Evolutionary conservation across 2,329 filamentous ascomycete genomes (phyloP).

Genomic region (Monilinia vaccinii-corymbosi): DNA sequence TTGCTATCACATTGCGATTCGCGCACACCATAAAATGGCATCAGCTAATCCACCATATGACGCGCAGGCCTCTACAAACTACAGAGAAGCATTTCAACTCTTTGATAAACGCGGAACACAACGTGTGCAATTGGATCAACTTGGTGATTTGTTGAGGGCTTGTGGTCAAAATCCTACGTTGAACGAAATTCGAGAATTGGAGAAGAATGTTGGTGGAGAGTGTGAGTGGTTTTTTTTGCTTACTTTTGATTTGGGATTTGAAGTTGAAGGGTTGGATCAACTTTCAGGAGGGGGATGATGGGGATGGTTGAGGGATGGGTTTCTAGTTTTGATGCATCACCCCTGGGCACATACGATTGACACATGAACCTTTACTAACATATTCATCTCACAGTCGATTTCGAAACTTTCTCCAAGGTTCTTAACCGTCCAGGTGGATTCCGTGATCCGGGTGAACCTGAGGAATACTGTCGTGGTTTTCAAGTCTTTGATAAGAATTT

Average conservation of each 20-base stretch:
- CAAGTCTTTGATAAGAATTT: conserved; percentile 99
- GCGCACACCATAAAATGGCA: conserved; percentile 14
- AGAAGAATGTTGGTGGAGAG: conserved; percentile 81
- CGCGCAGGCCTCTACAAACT: conserved; percentile 77
- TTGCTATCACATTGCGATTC: background rate
- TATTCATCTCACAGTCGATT: conserved; percentile 63
- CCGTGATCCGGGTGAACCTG: conserved; percentile 93
- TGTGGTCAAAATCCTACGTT: conserved; percentile 98
- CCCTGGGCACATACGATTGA: background rate
- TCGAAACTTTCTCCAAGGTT: conserved; percentile 92
- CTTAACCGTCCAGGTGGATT: conserved; percentile 97
- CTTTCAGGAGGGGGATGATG: background rate
- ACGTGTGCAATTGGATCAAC: conserved; percentile 74
- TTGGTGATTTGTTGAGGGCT: conserved; percentile 89
- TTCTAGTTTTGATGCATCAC: background rate
- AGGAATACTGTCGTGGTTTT: conserved; percentile 97
- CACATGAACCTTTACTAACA: background rate
- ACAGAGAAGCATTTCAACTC: conserved; percentile 99
- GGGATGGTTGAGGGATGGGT: background rate
- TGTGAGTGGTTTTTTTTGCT: conserved; percentile 52
- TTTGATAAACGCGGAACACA: conserved; percentile 99
- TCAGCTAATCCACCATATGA: conserved; percentile 25
- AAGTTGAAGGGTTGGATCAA: background rate
- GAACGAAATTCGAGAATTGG: conserved; percentile 82
- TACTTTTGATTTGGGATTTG: background rate